Evolutionary conservation across 495 filamentous ascomycete genomes (phyloP).

Genomic region (Penicillium lagena): DNA sequence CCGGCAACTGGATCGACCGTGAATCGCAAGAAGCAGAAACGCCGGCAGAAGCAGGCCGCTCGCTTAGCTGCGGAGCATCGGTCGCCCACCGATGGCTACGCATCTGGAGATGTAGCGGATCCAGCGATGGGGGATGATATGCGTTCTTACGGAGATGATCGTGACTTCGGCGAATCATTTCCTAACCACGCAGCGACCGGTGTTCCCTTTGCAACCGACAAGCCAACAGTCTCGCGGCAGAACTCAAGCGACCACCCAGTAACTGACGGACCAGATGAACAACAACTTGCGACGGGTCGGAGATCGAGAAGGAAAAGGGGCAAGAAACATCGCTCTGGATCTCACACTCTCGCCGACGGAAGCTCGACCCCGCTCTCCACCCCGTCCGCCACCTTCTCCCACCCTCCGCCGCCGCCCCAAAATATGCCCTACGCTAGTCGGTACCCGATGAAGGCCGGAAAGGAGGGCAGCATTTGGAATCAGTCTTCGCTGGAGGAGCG

Average conservation of each 20-base stretch:
- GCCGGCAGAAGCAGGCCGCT: constrained; percentile 69
- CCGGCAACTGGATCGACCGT: constrained; percentile 36
- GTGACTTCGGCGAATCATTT: constrained; percentile 20
- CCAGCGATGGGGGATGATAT: constrained; percentile 15
- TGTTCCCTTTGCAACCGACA: constrained; percentile 12
- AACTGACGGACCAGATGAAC: constrained; percentile 11
- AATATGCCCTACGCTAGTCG: constrained; percentile 18
- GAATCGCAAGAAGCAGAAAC: constrained; percentile 91
- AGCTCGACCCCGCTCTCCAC: constrained; percentile 38
- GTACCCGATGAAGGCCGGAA: constrained; percentile 32
- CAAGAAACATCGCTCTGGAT: constrained; percentile 30
- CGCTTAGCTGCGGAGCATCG: constrained; percentile 55
- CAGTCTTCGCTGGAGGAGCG: constrained; percentile 88
- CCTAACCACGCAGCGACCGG: constrained; percentile 9
- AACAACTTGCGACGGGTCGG: constrained; percentile 7
- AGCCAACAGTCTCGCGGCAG: constrained; percentile 2
- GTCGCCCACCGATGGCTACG: constrained; percentile 5
- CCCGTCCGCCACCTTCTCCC: constrained; percentile 33
- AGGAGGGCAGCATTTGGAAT: constrained; percentile 89
- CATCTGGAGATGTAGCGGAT: constrained; percentile 14
- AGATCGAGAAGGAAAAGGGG: constrained; percentile 46
- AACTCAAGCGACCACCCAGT: constrained; percentile 1
- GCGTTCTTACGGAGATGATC: constrained; percentile 23
- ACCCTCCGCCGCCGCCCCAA: constrained; percentile 33
- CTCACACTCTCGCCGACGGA: constrained; percentile 29